Evolutionary conservation across 805 yeast genomes (phyloP).

Genomic region (Tetrapisispora taiwanensis): DNA sequence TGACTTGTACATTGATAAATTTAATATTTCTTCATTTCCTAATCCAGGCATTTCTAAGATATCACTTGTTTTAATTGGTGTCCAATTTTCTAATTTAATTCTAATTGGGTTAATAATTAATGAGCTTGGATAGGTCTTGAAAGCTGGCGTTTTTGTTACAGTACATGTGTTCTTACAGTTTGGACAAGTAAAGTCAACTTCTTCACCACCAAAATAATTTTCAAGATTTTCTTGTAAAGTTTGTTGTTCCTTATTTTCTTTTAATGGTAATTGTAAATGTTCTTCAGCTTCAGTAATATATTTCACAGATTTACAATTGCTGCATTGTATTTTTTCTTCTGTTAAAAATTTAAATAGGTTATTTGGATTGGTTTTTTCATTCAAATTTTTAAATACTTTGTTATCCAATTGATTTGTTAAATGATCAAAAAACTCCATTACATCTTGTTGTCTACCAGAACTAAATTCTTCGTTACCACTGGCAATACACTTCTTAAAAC

Average conservation of each 20-base stretch:
- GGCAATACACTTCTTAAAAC: constrained; percentile 71
- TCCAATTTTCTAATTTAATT: constrained; percentile 81
- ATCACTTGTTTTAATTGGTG: constrained; percentile 69
- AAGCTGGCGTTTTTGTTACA: constrained; percentile 20
- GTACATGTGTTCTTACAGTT: constrained; percentile 33
- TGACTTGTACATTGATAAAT: constrained; percentile 35
- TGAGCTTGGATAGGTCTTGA: constrained; percentile 52
- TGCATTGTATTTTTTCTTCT: constrained; percentile 49
- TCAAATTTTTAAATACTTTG: constrained; percentile 26
- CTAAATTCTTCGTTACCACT: constrained; percentile 71
- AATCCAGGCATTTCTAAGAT: constrained; percentile 46
- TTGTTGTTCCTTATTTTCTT: constrained; percentile 36
- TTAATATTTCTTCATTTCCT: constrained; percentile 28
- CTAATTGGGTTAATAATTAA: constrained; percentile 68
- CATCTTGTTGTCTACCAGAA: constrained; percentile 88
- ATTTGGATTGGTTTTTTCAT: constrained; percentile 33
- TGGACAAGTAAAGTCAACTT: constrained; percentile 55
- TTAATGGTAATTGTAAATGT: constrained; percentile 44
- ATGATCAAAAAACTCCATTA: constrained; percentile 76
- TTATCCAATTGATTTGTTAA: constrained; percentile 53
- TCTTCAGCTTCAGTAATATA: constrained; percentile 49
- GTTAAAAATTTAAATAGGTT: constrained; percentile 53
- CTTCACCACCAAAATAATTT: constrained; percentile 45
- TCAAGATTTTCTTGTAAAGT: constrained; percentile 35
- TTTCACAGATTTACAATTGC: constrained; percentile 50